Percentiles rank a stretch among this genome's conserved stretches.
These are phyloP conservation scores for Cryphonectria nitschkei DNA, from an alignment of 2,329 filamentous ascomycete species.

Conservation along the genomic window DNA sequence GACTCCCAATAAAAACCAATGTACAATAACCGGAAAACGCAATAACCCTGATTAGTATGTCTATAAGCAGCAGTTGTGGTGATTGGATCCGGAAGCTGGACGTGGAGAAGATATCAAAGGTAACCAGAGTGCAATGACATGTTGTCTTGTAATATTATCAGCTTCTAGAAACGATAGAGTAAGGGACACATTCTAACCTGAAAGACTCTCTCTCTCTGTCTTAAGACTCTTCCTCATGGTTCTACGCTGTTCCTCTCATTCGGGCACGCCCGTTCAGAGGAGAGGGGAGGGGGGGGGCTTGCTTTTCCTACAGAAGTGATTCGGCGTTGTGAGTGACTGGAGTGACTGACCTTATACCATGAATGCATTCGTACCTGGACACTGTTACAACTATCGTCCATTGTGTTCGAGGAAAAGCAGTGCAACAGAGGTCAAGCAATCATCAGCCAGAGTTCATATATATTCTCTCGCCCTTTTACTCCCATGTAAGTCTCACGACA, in stretches of 20 bases:
- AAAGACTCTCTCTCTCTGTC: not conserved
- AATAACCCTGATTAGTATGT: too few species aligned
- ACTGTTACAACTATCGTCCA: not conserved
- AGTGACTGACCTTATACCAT: not conserved
- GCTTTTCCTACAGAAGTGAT: not conserved
- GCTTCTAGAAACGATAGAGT: not conserved
- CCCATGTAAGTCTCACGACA: not conserved
- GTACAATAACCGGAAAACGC: too few species aligned
- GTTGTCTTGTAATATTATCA: not conserved
- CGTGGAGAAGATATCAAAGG: not conserved
- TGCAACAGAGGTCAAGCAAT: not conserved
- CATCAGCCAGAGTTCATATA: not conserved
- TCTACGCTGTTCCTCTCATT: not conserved
- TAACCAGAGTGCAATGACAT: not conserved
- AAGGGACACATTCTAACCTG: not conserved
- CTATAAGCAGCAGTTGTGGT: not conserved
- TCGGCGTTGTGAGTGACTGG: not conserved
- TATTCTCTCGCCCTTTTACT: not conserved
- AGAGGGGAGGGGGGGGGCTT: not conserved
- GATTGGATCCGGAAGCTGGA: not conserved
- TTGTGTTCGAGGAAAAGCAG: not conserved
- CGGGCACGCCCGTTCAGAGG: not conserved
- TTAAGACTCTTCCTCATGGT: not conserved
- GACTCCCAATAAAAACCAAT: not conserved
- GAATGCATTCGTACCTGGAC: not conserved